phyloP scores from a whole-genome alignment of 352 stramenopile genomes.

The Phytophthora europaea region DNA sequence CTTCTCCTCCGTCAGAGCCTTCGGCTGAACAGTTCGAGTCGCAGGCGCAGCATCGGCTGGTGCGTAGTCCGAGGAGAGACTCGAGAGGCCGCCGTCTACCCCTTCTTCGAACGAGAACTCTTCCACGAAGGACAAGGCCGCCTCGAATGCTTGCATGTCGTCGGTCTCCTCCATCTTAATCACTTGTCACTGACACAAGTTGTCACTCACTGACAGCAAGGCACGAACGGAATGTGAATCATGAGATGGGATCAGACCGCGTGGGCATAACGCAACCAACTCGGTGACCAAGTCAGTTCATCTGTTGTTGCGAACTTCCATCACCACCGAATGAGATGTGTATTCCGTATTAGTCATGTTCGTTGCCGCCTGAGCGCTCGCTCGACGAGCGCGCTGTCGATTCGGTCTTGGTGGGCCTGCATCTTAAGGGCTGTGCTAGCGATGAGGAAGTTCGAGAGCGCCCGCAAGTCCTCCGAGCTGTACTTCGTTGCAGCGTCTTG shows the following conservation, averaged over 20 bases:
- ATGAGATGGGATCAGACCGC: background rate
- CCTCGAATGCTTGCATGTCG: slow-evolving; percentile 19
- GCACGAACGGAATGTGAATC: background rate
- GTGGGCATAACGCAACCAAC: background rate
- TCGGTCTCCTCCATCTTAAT: slow-evolving; percentile 9
- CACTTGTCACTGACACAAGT: background rate
- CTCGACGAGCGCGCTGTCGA: slow-evolving; percentile 45
- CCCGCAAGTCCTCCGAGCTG: slow-evolving; percentile 29
- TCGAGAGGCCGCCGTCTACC: background rate
- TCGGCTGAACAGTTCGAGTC: background rate
- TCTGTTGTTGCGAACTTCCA: too few species aligned
- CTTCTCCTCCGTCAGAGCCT: slow-evolving; percentile 7
- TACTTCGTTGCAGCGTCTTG: slow-evolving; percentile 29
- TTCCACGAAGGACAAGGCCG: slow-evolving; percentile 33
- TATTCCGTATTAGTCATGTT: background rate
- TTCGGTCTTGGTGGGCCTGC: slow-evolving; percentile 45
- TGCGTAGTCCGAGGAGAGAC: background rate
- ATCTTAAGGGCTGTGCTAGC: slow-evolving; percentile 41
- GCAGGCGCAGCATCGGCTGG: background rate
- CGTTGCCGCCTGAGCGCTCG: background rate
- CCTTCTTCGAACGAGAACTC: slow-evolving; percentile 22
- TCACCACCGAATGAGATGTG: too few species aligned
- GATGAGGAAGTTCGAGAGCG: slow-evolving; percentile 52
- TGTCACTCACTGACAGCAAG: background rate
- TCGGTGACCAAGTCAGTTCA: background rate